A percentile compares a stretch with the other conserved stretches of the same genome.
Evolutionary conservation across 116 monocot genomes (phyloP).

Genomic region (Posidonia oceanica): DNA sequence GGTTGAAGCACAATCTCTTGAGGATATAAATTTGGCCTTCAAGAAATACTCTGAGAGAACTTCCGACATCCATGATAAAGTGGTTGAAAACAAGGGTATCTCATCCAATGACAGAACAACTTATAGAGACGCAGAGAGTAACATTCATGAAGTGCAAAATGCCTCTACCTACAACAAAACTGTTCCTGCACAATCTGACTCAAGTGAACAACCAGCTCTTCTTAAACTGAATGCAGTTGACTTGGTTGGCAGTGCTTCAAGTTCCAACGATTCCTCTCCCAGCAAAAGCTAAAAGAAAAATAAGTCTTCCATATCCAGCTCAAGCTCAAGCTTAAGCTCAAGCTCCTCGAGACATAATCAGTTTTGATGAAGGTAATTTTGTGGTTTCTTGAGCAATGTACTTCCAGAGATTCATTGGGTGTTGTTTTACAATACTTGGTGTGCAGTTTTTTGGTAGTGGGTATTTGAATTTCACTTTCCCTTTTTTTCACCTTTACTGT

Average conservation of each 20-base stretch:
- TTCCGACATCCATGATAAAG: background rate
- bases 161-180: too few relatives aligned
- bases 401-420: too few relatives aligned
- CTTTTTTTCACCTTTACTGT: too few relatives aligned
- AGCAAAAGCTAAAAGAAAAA: constrained; percentile 7
- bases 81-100: background rate
- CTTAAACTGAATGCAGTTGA: background rate
- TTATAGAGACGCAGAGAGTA: too few relatives aligned
- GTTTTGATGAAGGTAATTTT: too few relatives aligned
- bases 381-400: too few relatives aligned
- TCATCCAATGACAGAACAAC: background rate
- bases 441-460: too few relatives aligned
- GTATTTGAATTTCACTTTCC: too few relatives aligned
- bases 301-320: constrained; percentile 8
- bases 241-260: background rate
- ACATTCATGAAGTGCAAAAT: too few relatives aligned
- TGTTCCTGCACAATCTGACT: background rate
- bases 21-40: constrained; percentile 15
- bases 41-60: background rate
- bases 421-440: too few relatives aligned
- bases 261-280: background rate
- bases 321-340: too few relatives aligned
- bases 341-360: background rate
- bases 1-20: constrained; percentile 20
- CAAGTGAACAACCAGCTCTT: background rate